A percentile compares a stretch with the other conserved stretches of the same genome.
These are phyloP conservation scores for Thielaviopsis musarum DNA, from an alignment of 2,329 filamentous ascomycete species.

Conservation along the genomic window DNA sequence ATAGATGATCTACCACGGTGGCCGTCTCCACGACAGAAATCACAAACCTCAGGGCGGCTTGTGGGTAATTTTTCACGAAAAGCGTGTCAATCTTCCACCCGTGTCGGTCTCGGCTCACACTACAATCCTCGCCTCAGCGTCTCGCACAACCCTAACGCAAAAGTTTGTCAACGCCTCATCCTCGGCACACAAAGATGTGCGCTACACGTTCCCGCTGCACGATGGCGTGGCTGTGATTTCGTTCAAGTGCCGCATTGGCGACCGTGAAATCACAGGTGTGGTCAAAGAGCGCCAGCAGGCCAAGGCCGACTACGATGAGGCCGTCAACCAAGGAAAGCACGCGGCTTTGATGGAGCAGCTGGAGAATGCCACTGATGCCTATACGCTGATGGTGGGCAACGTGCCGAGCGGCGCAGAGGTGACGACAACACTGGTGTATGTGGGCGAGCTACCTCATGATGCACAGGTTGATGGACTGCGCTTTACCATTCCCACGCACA, in stretches of 20 bases:
- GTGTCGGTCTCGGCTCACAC: constrained; percentile 40
- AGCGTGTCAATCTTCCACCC: constrained; percentile 33
- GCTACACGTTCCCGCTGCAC: constrained; percentile 55
- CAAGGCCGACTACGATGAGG: constrained; percentile 39
- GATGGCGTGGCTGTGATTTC: constrained; percentile 54
- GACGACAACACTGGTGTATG: constrained; percentile 44
- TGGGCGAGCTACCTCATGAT: constrained; percentile 58
- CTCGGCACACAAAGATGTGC: constrained; percentile 18
- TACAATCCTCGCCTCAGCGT: constrained; percentile 43
- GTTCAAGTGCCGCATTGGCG: constrained; percentile 47
- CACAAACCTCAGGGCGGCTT: background rate
- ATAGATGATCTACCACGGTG: background rate
- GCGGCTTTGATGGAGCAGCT: constrained; percentile 51
- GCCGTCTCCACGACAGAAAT: background rate
- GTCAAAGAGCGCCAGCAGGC: constrained; percentile 52
- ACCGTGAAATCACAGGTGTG: constrained; percentile 41
- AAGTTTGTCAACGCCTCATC: constrained; percentile 42
- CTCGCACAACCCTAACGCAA: constrained; percentile 22
- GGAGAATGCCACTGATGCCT: constrained; percentile 43
- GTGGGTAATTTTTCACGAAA: background rate
- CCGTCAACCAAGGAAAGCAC: constrained; percentile 38
- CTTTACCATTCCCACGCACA: constrained; percentile 49
- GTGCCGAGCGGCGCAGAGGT: constrained; percentile 41
- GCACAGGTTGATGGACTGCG: constrained; percentile 48
- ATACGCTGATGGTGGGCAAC: constrained; percentile 51